Evolutionary conservation across 1,139 yeast genomes (phyloP).

Genomic region (Yamadazyma sp.): DNA sequence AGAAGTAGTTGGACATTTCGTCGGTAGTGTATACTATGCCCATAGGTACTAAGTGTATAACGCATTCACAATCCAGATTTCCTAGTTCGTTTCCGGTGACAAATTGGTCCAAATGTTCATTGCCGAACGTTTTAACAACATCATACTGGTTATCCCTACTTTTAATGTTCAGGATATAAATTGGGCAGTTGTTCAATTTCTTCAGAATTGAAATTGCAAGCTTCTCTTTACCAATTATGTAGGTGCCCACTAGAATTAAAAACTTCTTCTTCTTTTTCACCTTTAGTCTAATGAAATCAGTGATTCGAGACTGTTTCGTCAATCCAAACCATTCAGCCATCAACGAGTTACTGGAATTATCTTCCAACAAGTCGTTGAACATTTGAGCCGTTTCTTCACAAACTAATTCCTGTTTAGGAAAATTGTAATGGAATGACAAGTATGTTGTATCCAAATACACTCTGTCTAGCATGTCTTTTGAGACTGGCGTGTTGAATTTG

Average conservation of each 20-base stretch:
- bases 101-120: conserved; percentile 31
- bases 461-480: conserved; percentile 34
- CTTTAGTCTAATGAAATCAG: conserved; percentile 34
- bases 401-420: conserved; percentile 76
- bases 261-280: conserved; percentile 34
- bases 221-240: conserved; percentile 88
- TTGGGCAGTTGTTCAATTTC: conserved; percentile 45
- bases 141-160: conserved; percentile 50
- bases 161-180: conserved; percentile 49
- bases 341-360: conserved; percentile 21
- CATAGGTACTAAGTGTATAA: conserved; percentile 74
- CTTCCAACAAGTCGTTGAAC: conserved; percentile 38
- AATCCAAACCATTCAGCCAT: conserved; percentile 41
- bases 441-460: conserved; percentile 89
- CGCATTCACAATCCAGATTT: conserved; percentile 42
- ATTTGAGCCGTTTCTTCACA: conserved; percentile 58
- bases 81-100: conserved; percentile 35
- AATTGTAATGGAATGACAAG: conserved; percentile 67
- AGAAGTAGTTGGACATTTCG: conserved; percentile 50
- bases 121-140: conserved; percentile 36
- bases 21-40: conserved; percentile 35
- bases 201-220: conserved; percentile 71
- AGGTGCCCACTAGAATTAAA: conserved; percentile 81
- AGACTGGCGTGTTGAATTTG: conserved; percentile 26
- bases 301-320: conserved; percentile 39